These are phyloP conservation scores for Aureobasidium lini DNA, from an alignment of 2,329 filamentous ascomycete genomes.

Conservation along the genomic window DNA sequence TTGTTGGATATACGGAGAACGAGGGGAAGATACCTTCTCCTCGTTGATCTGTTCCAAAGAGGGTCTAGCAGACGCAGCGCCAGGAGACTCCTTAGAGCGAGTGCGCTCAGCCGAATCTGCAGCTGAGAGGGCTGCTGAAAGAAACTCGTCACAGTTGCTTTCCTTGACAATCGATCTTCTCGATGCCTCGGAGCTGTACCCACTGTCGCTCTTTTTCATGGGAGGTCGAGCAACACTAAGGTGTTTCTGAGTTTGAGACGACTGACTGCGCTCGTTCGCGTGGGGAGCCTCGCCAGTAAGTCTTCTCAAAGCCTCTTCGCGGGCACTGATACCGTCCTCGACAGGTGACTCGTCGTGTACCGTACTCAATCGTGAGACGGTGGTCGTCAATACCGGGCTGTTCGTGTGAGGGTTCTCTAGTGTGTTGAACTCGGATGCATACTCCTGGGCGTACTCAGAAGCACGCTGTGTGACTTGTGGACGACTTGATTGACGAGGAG, in stretches of 20 bases:
- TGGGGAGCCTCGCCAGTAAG: constrained; percentile 18
- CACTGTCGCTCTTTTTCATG: constrained; percentile 24
- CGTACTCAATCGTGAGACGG: constrained; percentile 22
- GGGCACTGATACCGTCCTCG: constrained; percentile 14
- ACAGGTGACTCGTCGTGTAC: constrained; percentile 19
- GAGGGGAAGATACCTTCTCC: neutral
- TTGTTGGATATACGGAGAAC: neutral
- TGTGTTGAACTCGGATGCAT: constrained; percentile 19
- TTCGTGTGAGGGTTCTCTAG: constrained; percentile 18
- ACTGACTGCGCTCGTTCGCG: neutral
- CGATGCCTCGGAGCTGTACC: constrained; percentile 28
- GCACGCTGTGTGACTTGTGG: neutral
- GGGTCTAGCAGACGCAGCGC: neutral
- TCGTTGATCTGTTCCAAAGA: neutral
- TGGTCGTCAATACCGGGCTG: constrained; percentile 14
- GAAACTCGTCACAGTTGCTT: constrained; percentile 16
- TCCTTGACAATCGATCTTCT: constrained; percentile 13
- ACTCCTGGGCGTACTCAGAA: constrained; percentile 19
- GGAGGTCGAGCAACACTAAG: neutral
- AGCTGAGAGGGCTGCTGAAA: neutral
- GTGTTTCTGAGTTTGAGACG: neutral
- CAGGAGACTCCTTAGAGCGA: neutral
- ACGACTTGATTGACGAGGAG: neutral
- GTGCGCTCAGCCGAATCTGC: constrained; percentile 7
- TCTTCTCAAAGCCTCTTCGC: constrained; percentile 21